These are phyloP conservation scores for Trichosanthes truncata DNA, from an alignment of 306 rosid genomes.

Conservation along the genomic window DNA sequence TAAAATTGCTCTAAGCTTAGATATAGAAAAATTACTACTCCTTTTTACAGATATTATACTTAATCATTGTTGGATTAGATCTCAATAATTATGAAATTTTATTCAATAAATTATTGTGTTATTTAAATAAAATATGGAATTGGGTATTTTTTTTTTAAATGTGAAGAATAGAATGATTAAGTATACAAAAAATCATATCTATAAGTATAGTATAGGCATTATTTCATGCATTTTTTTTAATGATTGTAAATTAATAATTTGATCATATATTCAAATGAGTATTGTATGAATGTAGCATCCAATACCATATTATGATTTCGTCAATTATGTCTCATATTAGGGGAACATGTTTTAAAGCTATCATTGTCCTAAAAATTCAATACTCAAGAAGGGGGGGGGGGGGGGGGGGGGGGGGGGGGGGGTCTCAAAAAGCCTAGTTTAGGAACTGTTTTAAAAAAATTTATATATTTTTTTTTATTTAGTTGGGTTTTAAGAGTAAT, in stretches of 20 bases:
- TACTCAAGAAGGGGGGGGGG: no score
- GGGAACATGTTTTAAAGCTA: neutral
- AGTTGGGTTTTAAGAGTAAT: neutral
- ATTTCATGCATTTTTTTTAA: neutral
- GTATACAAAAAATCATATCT: neutral
- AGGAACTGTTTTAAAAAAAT: neutral
- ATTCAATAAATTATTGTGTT: neutral
- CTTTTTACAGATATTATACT: neutral
- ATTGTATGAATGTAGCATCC: neutral
- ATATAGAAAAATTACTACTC: neutral
- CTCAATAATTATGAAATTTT: neutral
- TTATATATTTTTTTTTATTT: neutral
- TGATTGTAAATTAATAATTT: neutral
- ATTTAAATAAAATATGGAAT: neutral
- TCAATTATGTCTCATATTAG: neutral
- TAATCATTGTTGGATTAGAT: neutral
- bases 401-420: no score
- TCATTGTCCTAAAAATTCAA: neutral
- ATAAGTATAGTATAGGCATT: neutral
- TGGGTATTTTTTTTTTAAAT: neutral
- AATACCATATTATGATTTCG: neutral
- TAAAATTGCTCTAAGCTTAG: neutral
- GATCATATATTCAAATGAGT: neutral
- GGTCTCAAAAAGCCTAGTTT: neutral
- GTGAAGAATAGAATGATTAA: neutral